These are phyloP conservation scores for Chaetomium fimeti DNA, from an alignment of 495 filamentous ascomycete genomes.

Conservation along the genomic window DNA sequence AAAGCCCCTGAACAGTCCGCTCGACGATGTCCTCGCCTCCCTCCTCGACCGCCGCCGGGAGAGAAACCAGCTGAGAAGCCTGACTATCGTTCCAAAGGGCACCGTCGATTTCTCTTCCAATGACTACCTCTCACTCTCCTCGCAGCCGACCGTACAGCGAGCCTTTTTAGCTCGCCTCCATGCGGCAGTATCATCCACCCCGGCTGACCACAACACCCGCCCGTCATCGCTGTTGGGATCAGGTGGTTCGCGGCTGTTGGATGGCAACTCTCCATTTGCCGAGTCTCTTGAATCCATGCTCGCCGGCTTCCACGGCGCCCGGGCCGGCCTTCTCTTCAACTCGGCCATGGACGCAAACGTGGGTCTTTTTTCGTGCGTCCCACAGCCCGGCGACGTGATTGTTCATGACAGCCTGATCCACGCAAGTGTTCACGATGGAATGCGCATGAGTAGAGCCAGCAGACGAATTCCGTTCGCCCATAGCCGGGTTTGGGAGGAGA, in stretches of 20 bases:
- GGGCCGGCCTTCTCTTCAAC: slow-evolving; percentile 67
- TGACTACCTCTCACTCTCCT: slow-evolving; percentile 60
- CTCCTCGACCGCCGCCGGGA: slow-evolving; percentile 35
- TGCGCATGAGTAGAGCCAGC: slow-evolving; percentile 61
- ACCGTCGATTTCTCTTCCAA: slow-evolving; percentile 63
- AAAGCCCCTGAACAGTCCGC: not conserved
- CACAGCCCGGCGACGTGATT: slow-evolving; percentile 66
- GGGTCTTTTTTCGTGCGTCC: slow-evolving; percentile 64
- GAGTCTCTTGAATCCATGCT: slow-evolving; percentile 64
- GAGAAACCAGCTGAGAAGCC: slow-evolving; percentile 39
- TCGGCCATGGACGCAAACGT: slow-evolving; percentile 78
- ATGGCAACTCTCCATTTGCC: slow-evolving; percentile 67
- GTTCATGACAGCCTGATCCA: slow-evolving; percentile 75
- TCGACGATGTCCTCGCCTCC: slow-evolving; percentile 28
- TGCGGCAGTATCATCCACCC: slow-evolving; percentile 17
- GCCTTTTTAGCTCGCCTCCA: slow-evolving; percentile 46
- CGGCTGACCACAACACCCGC: not conserved
- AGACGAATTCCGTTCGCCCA: slow-evolving; percentile 57
- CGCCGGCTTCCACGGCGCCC: slow-evolving; percentile 64
- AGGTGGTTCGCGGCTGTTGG: slow-evolving; percentile 60
- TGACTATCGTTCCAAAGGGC: slow-evolving; percentile 42
- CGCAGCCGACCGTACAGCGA: slow-evolving; percentile 39
- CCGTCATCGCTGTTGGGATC: slow-evolving; percentile 44
- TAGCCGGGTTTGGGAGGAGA: slow-evolving; percentile 48
- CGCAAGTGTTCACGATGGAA: slow-evolving; percentile 75